Percentiles rank a stretch among this genome's conserved stretches.
Evolutionary conservation across 225 moss, liverwort and hornwort genomes (phyloP).

Genomic region (Bryoerythrophyllum caledonicum): DNA sequence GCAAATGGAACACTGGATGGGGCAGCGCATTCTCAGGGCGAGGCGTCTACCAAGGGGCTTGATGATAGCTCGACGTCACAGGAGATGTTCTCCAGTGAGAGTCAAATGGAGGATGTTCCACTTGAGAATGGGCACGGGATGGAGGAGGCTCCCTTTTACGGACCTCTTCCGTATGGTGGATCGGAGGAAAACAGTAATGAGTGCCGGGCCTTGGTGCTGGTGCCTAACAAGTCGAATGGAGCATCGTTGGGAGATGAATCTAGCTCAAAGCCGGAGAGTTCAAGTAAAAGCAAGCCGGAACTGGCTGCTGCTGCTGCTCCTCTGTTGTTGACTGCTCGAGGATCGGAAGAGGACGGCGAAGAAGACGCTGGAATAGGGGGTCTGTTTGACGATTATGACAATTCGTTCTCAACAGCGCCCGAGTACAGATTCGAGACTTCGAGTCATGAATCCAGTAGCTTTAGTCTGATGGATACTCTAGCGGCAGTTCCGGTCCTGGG

Average conservation of each 20-base stretch:
- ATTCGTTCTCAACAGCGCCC: neutral
- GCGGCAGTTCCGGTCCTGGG: constrained; percentile 46
- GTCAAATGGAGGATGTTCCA: constrained; percentile 5
- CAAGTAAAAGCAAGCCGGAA: constrained; percentile 15
- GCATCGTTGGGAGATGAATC: neutral
- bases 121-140: constrained; percentile 30
- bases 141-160: constrained; percentile 23
- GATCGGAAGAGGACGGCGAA: constrained; percentile 42
- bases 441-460: constrained; percentile 22
- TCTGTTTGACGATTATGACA: constrained; percentile 61
- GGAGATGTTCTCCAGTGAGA: neutral
- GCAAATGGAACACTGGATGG: constrained; percentile 1
- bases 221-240: constrained; percentile 14
- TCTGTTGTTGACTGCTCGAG: constrained; percentile 12
- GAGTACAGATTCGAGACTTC: constrained; percentile 9
- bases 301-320: constrained; percentile 6
- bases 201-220: constrained; percentile 21
- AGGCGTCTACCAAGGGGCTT: neutral
- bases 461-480: constrained; percentile 33
- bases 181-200: constrained; percentile 25
- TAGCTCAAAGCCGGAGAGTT: neutral
- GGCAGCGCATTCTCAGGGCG: neutral
- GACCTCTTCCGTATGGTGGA: constrained; percentile 26
- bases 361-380: constrained; percentile 42
- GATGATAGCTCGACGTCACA: neutral